Percentiles rank a stretch among this genome's conserved stretches.
Conservation (phyloP, 257 asterid species). For the Solanum habrochaites region DNA sequence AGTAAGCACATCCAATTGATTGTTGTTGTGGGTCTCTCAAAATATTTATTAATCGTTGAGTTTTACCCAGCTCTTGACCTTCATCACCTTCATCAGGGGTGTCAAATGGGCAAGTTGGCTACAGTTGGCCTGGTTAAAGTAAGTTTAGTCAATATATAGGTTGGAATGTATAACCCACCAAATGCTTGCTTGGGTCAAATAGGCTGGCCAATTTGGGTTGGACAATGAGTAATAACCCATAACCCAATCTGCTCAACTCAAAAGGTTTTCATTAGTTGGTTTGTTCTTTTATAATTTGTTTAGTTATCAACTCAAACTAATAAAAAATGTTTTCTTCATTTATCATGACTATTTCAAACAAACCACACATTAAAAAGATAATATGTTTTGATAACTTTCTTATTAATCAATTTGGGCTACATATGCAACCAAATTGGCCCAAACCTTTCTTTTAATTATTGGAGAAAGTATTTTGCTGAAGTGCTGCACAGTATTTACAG, state of each 20-base stretch:
- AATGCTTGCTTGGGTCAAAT: not conserved
- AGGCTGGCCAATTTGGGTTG: not conserved
- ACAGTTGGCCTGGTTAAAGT: not conserved
- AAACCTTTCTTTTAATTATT: not conserved
- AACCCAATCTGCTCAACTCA: not conserved
- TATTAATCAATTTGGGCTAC: not conserved
- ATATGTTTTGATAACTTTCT: not conserved
- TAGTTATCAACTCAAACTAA: not conserved
- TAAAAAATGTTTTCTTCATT: not conserved
- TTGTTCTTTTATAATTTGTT: not conserved
- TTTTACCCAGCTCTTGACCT: not conserved
- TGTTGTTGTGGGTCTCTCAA: not conserved
- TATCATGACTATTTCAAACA: not conserved
- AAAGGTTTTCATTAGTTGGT: not conserved
- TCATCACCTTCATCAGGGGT: not conserved
- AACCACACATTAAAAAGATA: not conserved
- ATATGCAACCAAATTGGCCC: not conserved
- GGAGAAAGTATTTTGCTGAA: not conserved
- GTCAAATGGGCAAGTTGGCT: not conserved
- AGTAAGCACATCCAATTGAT: not conserved
- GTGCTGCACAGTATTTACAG: not conserved
- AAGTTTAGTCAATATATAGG: not conserved
- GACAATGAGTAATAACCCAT: not conserved
- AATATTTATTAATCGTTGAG: not conserved
- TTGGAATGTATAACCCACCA: not conserved